Conservation (phyloP, 78 protist species). For the Dictyostelium intermedium region DNA sequence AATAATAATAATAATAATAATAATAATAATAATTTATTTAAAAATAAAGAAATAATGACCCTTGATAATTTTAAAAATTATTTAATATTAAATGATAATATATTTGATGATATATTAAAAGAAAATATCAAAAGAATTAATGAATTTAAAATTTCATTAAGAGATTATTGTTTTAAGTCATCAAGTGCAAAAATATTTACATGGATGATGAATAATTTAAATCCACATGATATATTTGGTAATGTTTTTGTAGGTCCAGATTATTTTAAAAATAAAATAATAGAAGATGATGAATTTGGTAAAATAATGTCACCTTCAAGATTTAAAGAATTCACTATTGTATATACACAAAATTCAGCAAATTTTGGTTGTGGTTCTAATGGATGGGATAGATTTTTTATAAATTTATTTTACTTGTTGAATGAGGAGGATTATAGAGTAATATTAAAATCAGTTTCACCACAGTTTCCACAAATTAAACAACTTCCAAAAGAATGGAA, state of each 20-base stretch:
- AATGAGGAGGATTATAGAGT: neutral
- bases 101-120: neutral
- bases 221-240: neutral
- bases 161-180: neutral
- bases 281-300: neutral
- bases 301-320: neutral
- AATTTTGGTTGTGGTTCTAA: neutral
- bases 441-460: neutral
- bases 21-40: neutral
- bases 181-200: neutral
- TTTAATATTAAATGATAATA: neutral
- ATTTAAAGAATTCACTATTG: neutral
- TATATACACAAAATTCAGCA: neutral
- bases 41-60: neutral
- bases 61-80: neutral
- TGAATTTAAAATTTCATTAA: neutral
- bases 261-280: neutral
- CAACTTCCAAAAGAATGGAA: neutral
- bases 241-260: neutral
- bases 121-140: neutral
- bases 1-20: too few species aligned
- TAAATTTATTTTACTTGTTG: neutral
- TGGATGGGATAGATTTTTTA: neutral
- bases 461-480: neutral
- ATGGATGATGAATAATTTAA: neutral